A percentile compares a stretch with the other conserved stretches of the same genome.
phyloP scores from a whole-genome alignment of 208 protist genomes.

The Trypanosoma scelopori region DNA sequence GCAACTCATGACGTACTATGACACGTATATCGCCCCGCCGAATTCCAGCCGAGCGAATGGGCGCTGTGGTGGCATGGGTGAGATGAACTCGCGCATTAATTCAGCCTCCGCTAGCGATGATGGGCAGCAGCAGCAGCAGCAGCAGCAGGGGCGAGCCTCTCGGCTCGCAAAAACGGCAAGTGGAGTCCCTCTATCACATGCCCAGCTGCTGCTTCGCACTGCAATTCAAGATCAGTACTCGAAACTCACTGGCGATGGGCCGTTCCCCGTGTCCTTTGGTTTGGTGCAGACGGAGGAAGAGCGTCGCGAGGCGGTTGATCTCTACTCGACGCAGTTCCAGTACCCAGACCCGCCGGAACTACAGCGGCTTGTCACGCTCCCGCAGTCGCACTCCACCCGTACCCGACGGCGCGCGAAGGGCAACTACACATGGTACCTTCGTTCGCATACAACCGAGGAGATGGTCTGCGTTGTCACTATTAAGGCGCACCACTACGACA shows the following conservation, averaged over 20 bases:
- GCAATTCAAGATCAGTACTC: slow-evolving; percentile 80
- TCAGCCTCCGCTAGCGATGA: background rate
- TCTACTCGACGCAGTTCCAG: slow-evolving; percentile 84
- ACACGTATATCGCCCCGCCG: slow-evolving; percentile 23
- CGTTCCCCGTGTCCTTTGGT: slow-evolving; percentile 66
- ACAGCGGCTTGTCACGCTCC: slow-evolving; percentile 63
- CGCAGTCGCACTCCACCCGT: slow-evolving; percentile 67
- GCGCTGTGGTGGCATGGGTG: background rate
- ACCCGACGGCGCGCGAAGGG: slow-evolving; percentile 68
- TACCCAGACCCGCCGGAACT: slow-evolving; percentile 78
- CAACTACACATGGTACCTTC: slow-evolving; percentile 81
- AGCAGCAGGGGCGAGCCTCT: background rate
- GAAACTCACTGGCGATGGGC: slow-evolving; percentile 61
- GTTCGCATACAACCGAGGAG: slow-evolving; percentile 61
- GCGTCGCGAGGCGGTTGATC: slow-evolving; percentile 64
- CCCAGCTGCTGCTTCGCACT: slow-evolving; percentile 75
- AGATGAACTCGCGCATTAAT: background rate
- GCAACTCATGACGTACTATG: slow-evolving; percentile 64
- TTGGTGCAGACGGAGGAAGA: slow-evolving; percentile 59
- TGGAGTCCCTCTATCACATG: slow-evolving; percentile 36
- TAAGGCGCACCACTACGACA: slow-evolving; percentile 72
- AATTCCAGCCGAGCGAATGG: background rate
- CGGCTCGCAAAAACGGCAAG: slow-evolving; percentile 2
- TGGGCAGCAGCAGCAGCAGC: slow-evolving; percentile 7
- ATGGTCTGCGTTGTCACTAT: slow-evolving; percentile 79